Conservation (phyloP, 2,329 filamentous ascomycete species). For the Didymella keratinophila region DNA sequence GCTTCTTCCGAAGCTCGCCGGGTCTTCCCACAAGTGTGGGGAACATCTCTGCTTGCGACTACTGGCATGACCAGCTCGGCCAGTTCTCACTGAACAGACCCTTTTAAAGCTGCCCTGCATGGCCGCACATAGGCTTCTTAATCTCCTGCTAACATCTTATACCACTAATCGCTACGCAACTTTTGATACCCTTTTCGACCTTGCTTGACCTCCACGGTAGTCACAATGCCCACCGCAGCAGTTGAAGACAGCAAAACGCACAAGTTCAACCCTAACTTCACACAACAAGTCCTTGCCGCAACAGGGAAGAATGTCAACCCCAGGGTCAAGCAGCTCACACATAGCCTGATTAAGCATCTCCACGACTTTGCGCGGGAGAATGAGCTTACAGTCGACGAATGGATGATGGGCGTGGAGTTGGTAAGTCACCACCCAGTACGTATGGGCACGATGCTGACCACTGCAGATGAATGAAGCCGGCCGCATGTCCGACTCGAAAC, state of each 20-base stretch:
- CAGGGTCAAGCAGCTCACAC: constrained; percentile 69
- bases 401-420: constrained; percentile 76
- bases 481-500: constrained; percentile 67
- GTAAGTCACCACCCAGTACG: constrained; percentile 47
- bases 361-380: constrained; percentile 81
- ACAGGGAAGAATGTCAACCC: constrained; percentile 74
- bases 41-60: neutral
- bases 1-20: constrained; percentile 5
- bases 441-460: constrained; percentile 9
- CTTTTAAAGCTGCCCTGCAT: constrained; percentile 22
- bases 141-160: constrained; percentile 2
- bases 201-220: neutral
- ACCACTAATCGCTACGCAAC: constrained; percentile 11
- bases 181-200: neutral
- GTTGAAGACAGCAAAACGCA: constrained; percentile 24
- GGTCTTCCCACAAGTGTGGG: constrained; percentile 1
- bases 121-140: constrained; percentile 9
- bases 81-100: constrained; percentile 7
- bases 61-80: constrained; percentile 10
- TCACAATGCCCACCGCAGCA: constrained; percentile 16
- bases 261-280: constrained; percentile 78
- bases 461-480: constrained; percentile 66
- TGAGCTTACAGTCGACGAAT: constrained; percentile 80
- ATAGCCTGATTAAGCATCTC: constrained; percentile 72
- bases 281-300: constrained; percentile 73